Conservation (phyloP, 2,329 filamentous ascomycete genomes). For the Colletotrichum sojae region DNA sequence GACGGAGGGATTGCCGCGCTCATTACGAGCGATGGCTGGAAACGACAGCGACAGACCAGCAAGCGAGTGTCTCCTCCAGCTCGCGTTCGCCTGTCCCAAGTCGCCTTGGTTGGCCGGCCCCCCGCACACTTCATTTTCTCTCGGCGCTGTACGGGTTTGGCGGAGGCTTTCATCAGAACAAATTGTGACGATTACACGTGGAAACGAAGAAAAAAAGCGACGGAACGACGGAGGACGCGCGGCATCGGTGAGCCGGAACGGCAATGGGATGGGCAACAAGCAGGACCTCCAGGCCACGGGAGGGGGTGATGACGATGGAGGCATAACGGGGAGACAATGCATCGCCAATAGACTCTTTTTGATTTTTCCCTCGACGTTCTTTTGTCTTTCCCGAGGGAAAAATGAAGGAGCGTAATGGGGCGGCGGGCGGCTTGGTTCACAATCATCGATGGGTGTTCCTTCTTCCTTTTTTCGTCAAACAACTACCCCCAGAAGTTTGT, state of each 20-base stretch:
- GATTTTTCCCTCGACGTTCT: neutral
- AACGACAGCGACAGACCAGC: neutral
- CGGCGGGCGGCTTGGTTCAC: conserved; percentile 10
- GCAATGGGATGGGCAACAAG: neutral
- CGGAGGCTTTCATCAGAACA: conserved; percentile 8
- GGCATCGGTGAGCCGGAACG: neutral
- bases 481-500: conserved; percentile 16
- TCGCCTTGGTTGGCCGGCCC: neutral
- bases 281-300: neutral
- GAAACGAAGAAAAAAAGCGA: conserved; percentile 29
- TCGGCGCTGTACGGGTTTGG: neutral
- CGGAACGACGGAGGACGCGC: conserved; percentile 9
- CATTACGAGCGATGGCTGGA: neutral
- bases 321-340: neutral
- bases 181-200: conserved; percentile 29
- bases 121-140: neutral
- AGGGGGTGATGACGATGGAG: neutral
- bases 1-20: neutral
- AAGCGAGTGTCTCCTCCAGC: neutral
- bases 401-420: neutral
- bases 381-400: conserved; percentile 23
- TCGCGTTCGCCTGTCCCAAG: neutral
- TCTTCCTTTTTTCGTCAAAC: neutral
- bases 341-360: conserved; percentile 16
- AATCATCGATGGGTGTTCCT: conserved; percentile 2